phyloP scores from a whole-genome alignment of 1,139 yeast species.

The Pichia sp. region DNA sequence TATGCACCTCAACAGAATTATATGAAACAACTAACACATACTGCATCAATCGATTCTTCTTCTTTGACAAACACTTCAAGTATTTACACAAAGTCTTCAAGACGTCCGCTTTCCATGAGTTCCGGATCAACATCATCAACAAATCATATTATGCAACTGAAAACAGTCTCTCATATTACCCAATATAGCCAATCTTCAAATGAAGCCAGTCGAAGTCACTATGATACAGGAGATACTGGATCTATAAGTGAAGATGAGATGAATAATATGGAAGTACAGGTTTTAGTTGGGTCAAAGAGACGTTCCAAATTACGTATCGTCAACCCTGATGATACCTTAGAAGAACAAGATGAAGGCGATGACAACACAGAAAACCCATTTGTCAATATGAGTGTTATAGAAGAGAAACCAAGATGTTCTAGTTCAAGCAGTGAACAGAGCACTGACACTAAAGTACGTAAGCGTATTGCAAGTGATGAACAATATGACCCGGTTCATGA shows the following conservation, averaged over 20 bases:
- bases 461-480: conserved; percentile 16
- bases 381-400: background rate
- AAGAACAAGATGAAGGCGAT: conserved; percentile 2
- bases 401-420: conserved; percentile 10
- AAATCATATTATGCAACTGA: background rate
- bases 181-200: background rate
- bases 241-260: conserved; percentile 33
- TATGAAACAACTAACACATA: conserved; percentile 10
- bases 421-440: conserved; percentile 17
- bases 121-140: conserved; percentile 1
- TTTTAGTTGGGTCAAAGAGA: conserved; percentile 69
- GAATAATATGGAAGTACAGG: conserved; percentile 64
- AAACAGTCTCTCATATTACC: background rate
- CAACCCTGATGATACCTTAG: conserved; percentile 49
- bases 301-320: conserved; percentile 60
- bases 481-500: background rate
- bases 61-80: conserved; percentile 3
- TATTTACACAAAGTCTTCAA: conserved; percentile 5
- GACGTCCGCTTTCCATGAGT: conserved; percentile 8
- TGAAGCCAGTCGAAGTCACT: background rate
- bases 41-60: conserved; percentile 4
- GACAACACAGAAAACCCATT: conserved; percentile 1
- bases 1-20: conserved; percentile 13
- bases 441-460: conserved; percentile 7
- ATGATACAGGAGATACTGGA: conserved; percentile 10